These are phyloP conservation scores for Stereocaulon alpinum DNA, from an alignment of 495 filamentous ascomycete species.

Conservation along the genomic window DNA sequence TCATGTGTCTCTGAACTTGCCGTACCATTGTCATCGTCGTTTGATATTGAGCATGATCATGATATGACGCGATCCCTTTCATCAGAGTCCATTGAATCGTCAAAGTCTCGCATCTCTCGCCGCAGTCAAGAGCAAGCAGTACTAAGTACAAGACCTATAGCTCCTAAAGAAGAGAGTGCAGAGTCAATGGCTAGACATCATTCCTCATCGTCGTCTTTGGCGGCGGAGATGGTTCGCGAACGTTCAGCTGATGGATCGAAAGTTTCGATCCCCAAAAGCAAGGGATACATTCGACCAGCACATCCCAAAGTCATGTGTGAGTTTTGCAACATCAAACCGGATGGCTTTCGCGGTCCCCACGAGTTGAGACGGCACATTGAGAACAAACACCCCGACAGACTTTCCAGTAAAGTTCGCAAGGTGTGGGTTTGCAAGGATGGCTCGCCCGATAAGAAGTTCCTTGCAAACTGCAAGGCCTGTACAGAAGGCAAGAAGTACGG, in stretches of 20 bases:
- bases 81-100: conserved; percentile 29
- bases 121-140: conserved; percentile 33
- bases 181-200: conserved; percentile 21
- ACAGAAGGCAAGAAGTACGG: conserved; percentile 68
- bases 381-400: conserved; percentile 48
- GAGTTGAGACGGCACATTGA: conserved; percentile 82
- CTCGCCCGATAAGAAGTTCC: conserved; percentile 47
- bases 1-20: conserved; percentile 31
- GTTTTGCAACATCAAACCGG: conserved; percentile 63
- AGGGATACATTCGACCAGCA: conserved; percentile 62
- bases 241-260: conserved; percentile 48
- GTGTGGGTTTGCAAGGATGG: conserved; percentile 71
- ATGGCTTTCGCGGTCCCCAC: conserved; percentile 89
- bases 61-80: conserved; percentile 32
- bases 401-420: conserved; percentile 46
- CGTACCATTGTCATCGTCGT: conserved; percentile 15
- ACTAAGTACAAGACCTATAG: conserved; percentile 36
- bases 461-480: conserved; percentile 85
- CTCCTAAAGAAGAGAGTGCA: conserved; percentile 32
- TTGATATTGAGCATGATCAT: conserved; percentile 3
- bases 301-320: conserved; percentile 67
- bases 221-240: conserved; percentile 44
- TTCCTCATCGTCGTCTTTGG: conserved; percentile 24
- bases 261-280: conserved; percentile 51
- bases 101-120: conserved; percentile 29